A percentile compares a stretch with the other conserved stretches of the same genome.
Evolutionary conservation across 306 rosid species (phyloP).

Genomic region (Vachellia collinsii): DNA sequence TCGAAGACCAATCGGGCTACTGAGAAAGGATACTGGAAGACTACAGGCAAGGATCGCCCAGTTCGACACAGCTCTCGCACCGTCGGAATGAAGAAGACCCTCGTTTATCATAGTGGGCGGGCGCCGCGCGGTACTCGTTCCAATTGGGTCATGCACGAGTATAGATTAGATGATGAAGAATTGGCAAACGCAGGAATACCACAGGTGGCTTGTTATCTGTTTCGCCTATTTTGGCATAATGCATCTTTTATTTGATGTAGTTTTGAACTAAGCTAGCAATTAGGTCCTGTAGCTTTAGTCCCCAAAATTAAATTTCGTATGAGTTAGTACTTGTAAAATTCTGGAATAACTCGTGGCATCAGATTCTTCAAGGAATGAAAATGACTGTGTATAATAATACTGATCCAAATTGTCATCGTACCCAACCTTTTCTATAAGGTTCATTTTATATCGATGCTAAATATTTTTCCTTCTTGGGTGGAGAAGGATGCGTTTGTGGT

Average conservation of each 20-base stretch:
- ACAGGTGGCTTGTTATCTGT: conserved; percentile 46
- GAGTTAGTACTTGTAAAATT: not conserved
- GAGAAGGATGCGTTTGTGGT: conserved; percentile 82
- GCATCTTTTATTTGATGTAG: not conserved
- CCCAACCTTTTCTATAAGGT: not conserved
- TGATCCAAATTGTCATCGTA: not conserved
- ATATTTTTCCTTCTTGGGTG: conserved; percentile 35
- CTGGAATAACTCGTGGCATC: not conserved
- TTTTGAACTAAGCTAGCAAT: not conserved
- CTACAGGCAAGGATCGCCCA: conserved; percentile 87
- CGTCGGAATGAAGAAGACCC: conserved; percentile 93
- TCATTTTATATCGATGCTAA: conserved; percentile 33
- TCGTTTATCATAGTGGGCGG: conserved; percentile 81
- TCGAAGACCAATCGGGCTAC: conserved; percentile 92
- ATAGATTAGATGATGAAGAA: conserved; percentile 57
- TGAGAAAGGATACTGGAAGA: conserved; percentile 89
- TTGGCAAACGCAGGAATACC: conserved; percentile 55
- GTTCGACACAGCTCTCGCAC: conserved; percentile 39
- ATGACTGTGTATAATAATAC: not conserved
- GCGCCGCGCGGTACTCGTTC: conserved; percentile 76
- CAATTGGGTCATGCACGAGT: conserved; percentile 99
- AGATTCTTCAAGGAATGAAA: not conserved
- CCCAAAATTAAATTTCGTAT: not conserved
- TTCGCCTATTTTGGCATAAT: not conserved
- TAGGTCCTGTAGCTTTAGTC: not conserved